These are phyloP conservation scores for Neurospora sp. DNA, from an alignment of 495 filamentous ascomycete species.

Conservation along the genomic window DNA sequence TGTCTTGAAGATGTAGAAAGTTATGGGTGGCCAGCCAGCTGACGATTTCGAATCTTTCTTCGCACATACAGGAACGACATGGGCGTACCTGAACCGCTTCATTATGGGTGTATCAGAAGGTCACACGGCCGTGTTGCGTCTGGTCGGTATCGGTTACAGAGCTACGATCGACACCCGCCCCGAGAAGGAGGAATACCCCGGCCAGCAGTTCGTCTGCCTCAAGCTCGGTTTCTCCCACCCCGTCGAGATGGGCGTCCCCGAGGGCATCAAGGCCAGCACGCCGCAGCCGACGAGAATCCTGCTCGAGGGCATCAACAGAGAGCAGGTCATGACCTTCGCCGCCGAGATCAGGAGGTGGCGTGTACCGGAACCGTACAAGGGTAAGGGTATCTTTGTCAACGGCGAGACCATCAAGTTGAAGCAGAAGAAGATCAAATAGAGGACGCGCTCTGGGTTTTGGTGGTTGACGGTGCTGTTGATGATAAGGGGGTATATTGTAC, in stretches of 20 bases:
- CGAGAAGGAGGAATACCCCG: conserved; percentile 58
- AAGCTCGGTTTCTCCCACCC: conserved; percentile 97
- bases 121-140: conserved; percentile 80
- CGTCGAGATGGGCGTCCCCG: conserved; percentile 74
- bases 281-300: conserved; percentile 92
- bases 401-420: conserved; percentile 96
- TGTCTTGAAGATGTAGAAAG: background rate
- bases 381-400: conserved; percentile 97
- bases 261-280: conserved; percentile 75
- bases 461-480: background rate
- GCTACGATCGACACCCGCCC: conserved; percentile 76
- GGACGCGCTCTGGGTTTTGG: background rate
- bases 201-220: conserved; percentile 77
- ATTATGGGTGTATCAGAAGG: conserved; percentile 92
- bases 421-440: conserved; percentile 97
- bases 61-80: conserved; percentile 60
- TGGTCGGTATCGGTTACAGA: conserved; percentile 95
- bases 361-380: conserved; percentile 94
- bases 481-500: conserved; percentile 2
- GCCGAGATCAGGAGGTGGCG: conserved; percentile 83
- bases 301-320: conserved; percentile 76
- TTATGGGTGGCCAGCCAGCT: background rate
- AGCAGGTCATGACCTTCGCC: conserved; percentile 80
- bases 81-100: conserved; percentile 80
- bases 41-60: background rate